A percentile compares a stretch with the other conserved stretches of the same genome.
Conservation (phyloP, 2,329 filamentous ascomycete genomes). For the Venturia asperata region DNA sequence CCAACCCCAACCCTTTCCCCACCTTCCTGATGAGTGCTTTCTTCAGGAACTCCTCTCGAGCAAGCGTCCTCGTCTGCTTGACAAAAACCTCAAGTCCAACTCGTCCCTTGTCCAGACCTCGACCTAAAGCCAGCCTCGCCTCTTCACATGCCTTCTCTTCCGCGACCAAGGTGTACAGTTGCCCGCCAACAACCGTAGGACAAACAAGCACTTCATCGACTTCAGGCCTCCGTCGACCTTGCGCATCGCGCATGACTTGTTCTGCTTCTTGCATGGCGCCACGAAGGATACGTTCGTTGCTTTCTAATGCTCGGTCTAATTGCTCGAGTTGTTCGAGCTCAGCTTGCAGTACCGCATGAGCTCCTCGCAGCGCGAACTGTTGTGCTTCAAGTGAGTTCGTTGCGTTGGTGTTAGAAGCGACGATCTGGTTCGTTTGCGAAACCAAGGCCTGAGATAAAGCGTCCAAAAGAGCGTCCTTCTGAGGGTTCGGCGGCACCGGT, state of each 20-base stretch:
- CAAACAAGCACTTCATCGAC: conserved; percentile 92
- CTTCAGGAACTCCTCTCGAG: conserved; percentile 75
- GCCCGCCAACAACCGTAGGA: conserved; percentile 84
- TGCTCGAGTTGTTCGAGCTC: conserved; percentile 67
- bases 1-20: conserved; percentile 65
- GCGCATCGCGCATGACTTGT: conserved; percentile 64
- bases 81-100: conserved; percentile 68
- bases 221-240: conserved; percentile 60
- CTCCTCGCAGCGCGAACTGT: conserved; percentile 64
- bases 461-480: conserved; percentile 79
- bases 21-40: conserved; percentile 76
- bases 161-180: conserved; percentile 81
- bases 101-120: conserved; percentile 65
- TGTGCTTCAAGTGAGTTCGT: conserved; percentile 72
- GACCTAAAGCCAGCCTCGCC: conserved; percentile 73
- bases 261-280: conserved; percentile 74
- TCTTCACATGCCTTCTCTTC: conserved; percentile 85
- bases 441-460: conserved; percentile 67
- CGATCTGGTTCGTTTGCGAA: conserved; percentile 59
- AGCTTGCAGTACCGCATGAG: conserved; percentile 61
- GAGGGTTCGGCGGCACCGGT: conserved; percentile 88
- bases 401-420: conserved; percentile 65
- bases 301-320: conserved; percentile 62
- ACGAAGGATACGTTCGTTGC: conserved; percentile 72
- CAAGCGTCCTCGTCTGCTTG: conserved; percentile 63